A percentile compares a stretch with the other conserved stretches of the same genome.
These are phyloP conservation scores for Madurella fahalii DNA, from an alignment of 2,329 filamentous ascomycete species.

Conservation along the genomic window DNA sequence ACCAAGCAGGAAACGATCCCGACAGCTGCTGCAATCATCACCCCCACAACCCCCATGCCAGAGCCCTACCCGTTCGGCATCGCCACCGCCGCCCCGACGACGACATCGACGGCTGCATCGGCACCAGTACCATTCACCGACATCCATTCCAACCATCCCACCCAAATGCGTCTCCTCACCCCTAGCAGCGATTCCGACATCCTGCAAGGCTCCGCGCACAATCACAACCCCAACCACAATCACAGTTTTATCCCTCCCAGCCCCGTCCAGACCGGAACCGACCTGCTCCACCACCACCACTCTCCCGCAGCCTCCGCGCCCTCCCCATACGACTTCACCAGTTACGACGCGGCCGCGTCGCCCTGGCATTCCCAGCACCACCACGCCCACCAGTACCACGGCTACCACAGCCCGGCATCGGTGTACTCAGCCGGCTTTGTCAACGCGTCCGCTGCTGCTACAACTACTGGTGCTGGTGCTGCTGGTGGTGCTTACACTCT, in stretches of 20 bases:
- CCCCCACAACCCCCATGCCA: conserved; percentile 1
- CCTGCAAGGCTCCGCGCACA: conserved; percentile 29
- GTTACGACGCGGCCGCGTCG: conserved; percentile 23
- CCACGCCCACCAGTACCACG: neutral
- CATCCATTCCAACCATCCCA: conserved; percentile 26
- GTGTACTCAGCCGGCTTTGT: neutral
- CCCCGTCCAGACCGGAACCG: conserved; percentile 24
- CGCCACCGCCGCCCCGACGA: neutral
- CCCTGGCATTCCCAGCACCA: conserved; percentile 20
- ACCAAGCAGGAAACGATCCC: conserved; percentile 15
- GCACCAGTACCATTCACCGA: conserved; percentile 22
- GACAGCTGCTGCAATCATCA: neutral
- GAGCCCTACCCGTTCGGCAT: conserved; percentile 6
- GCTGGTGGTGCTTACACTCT: neutral
- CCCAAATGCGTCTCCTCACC: conserved; percentile 44
- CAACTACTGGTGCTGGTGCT: neutral
- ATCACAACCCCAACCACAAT: conserved; percentile 28
- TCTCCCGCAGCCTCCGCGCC: conserved; percentile 29
- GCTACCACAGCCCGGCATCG: neutral
- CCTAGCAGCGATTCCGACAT: conserved; percentile 51
- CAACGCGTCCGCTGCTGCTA: too few relatives aligned
- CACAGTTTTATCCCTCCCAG: conserved; percentile 31
- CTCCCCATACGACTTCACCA: conserved; percentile 31
- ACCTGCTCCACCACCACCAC: conserved; percentile 29
- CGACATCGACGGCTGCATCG: conserved; percentile 31